Base-by-base conservation (phyloP, 1,284 basidiomycete species). In the Cryptococcus amylolentus region DNA sequence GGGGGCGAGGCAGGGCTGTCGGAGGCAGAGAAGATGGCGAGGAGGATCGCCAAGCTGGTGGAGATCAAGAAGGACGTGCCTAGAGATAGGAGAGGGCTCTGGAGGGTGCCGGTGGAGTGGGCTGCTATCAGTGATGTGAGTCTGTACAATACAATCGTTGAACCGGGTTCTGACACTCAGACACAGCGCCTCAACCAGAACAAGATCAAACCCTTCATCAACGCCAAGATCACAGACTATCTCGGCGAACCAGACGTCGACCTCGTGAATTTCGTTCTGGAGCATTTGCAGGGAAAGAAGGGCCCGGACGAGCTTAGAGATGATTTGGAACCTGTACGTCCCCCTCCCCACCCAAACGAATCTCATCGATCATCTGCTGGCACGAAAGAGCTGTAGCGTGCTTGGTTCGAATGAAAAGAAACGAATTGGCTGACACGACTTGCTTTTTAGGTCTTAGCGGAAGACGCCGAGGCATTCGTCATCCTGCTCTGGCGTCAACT, bases 251-350 rank as follows among this genome's bases (percentile, higher is more conserved):
- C 90, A 61, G 76, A 77, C 49, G 65, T 71, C 59, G 91, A 95
- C 56, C 81, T 94, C 52, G 86, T 91, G 49, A 88, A 93, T 82
- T 94, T 91, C 69, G 89, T 89, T 12, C 78, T 92, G 16, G 91
- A 93, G 71, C 89, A 93, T 73, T 77, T 94, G 48, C 87, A 88
- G 69, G 89, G 90, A 60, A 87, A 88, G 69, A 93, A 91, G 69
- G 80, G 83, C 14, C 88, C 90, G 0, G 81, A 82, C 53, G 90
- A 89, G 66, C 81, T 94, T 0, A 83, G 91, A 9, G 91, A 93
- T 66, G 90, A 89, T 14, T 78, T 95, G 37, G 89, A 89, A 77
- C 87, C 89, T 59, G 91, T 93, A 78, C 70, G 89, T 83, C 7
- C 53, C 8, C 38, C 26, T 51, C 9, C 41, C 31, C 47, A 48